Conservation (phyloP, 2,329 filamentous ascomycete species). For the Penicillium sp. region DNA sequence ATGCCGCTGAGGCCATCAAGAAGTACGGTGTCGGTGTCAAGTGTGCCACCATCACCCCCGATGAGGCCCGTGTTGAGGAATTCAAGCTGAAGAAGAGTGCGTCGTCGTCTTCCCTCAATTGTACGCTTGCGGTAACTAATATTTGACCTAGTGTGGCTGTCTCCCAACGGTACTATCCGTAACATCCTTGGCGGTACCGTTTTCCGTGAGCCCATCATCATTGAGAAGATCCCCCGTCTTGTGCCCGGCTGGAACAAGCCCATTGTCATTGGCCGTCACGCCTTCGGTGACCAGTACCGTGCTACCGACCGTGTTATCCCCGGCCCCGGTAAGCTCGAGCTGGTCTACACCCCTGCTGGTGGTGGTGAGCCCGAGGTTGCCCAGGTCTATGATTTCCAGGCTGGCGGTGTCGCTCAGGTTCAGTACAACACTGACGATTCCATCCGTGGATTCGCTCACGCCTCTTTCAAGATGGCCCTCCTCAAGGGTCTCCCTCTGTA, state of each 20-base stretch:
- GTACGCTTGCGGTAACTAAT: conserved; percentile 10
- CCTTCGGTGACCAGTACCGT: conserved; percentile 97
- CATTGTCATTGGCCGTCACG: conserved; percentile 98
- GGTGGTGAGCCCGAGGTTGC: conserved; percentile 80
- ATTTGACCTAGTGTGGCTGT: conserved; percentile 78
- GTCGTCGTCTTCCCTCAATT: conserved; percentile 28
- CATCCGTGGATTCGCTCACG: conserved; percentile 91
- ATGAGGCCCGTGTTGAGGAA: conserved; percentile 94
- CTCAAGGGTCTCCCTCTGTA: conserved; percentile 89
- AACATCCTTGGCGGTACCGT: conserved; percentile 84
- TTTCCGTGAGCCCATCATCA: conserved; percentile 98
- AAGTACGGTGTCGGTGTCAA: conserved; percentile 99
- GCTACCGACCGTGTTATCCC: conserved; percentile 87
- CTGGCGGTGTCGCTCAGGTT: conserved; percentile 83
- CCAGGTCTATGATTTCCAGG: conserved; percentile 86
- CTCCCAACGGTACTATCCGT: conserved; percentile 85
- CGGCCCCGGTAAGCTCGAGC: conserved; percentile 82
- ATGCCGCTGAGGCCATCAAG: conserved; percentile 96
- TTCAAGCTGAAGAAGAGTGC: conserved; percentile 98
- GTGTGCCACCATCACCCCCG: conserved; percentile 98
- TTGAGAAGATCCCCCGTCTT: conserved; percentile 85
- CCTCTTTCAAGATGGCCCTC: conserved; percentile 93
- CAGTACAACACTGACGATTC: conserved; percentile 99
- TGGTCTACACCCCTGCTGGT: conserved; percentile 85
- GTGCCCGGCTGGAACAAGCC: conserved; percentile 98